phyloP scores from a whole-genome alignment of 2,329 filamentous ascomycete species.

The Cadophora malorum region DNA sequence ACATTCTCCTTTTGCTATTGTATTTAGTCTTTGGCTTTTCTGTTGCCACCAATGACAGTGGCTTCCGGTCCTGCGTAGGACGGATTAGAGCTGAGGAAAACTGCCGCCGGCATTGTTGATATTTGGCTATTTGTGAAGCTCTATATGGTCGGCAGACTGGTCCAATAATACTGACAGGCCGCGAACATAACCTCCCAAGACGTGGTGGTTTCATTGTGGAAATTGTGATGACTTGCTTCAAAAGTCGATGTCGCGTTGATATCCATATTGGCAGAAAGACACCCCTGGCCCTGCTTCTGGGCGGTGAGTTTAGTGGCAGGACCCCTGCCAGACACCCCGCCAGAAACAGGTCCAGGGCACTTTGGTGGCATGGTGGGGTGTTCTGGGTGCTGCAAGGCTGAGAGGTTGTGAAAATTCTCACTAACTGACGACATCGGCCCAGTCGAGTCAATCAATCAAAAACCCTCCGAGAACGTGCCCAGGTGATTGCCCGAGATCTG shows the following conservation, averaged over 20 bases:
- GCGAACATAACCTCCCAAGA: background rate
- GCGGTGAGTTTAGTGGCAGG: background rate
- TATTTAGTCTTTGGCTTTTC: conserved; percentile 3
- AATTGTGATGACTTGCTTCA: background rate
- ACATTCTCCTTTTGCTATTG: background rate
- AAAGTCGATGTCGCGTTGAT: conserved; percentile 13
- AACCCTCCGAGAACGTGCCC: conserved; percentile 10
- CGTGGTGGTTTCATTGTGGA: conserved; percentile 6
- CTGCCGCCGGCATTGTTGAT: conserved; percentile 1
- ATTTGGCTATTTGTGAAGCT: background rate
- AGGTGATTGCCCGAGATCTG: conserved; percentile 7
- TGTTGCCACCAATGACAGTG: conserved; percentile 7
- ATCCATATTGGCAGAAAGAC: background rate
- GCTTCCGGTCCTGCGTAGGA: background rate
- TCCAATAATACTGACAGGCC: background rate
- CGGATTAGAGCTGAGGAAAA: background rate
- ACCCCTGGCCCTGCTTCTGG: background rate
- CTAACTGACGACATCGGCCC: conserved; percentile 13
- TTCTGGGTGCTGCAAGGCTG: background rate
- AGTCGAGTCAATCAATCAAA: background rate
- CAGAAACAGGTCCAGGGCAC: background rate
- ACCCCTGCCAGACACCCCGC: conserved; percentile 5
- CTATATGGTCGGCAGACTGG: background rate
- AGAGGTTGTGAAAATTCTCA: conserved; percentile 8
- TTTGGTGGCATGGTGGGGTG: background rate